A percentile compares a stretch with the other conserved stretches of the same genome.
These are phyloP conservation scores for Penicillium sclerotiorum DNA, from an alignment of 2,329 filamentous ascomycete genomes.

Conservation along the genomic window DNA sequence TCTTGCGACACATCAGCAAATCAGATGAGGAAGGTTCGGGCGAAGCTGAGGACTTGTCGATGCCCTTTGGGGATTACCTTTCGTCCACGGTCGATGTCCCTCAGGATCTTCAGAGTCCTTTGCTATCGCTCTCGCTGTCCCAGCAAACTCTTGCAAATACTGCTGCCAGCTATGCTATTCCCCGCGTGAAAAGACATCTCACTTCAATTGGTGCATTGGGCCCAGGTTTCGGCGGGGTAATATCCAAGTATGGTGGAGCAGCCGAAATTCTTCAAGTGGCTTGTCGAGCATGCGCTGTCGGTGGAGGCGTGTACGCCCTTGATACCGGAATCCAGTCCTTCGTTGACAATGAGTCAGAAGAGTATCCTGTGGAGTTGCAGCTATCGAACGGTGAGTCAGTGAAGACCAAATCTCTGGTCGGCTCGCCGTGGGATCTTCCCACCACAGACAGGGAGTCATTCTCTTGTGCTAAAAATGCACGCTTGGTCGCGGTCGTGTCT, in stretches of 20 bases:
- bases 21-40: constrained; percentile 56
- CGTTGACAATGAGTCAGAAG: constrained; percentile 13
- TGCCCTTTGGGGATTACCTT: constrained; percentile 51
- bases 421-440: constrained; percentile 41
- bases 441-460: constrained; percentile 18
- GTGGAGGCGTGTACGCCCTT: constrained; percentile 87
- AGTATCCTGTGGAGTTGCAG: constrained; percentile 29
- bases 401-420: constrained; percentile 40
- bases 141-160: constrained; percentile 58
- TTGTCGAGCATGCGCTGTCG: constrained; percentile 87
- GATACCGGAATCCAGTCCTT: constrained; percentile 63
- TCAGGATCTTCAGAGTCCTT: constrained; percentile 63
- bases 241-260: constrained; percentile 89
- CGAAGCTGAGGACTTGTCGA: constrained; percentile 57
- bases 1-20: constrained; percentile 80
- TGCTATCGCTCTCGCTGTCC: constrained; percentile 74
- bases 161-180: constrained; percentile 69
- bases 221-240: constrained; percentile 82
- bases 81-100: constrained; percentile 67
- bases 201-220: constrained; percentile 86
- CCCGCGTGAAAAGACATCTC: constrained; percentile 75
- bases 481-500: constrained; percentile 69
- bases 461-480: constrained; percentile 51
- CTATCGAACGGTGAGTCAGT: constrained; percentile 43
- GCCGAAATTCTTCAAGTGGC: constrained; percentile 89